A percentile compares a stretch with the other conserved stretches of the same genome.
Evolutionary conservation across 2,329 filamentous ascomycete genomes (phyloP).

Genomic region (Pseudopyrenochaeta lycopersici): DNA sequence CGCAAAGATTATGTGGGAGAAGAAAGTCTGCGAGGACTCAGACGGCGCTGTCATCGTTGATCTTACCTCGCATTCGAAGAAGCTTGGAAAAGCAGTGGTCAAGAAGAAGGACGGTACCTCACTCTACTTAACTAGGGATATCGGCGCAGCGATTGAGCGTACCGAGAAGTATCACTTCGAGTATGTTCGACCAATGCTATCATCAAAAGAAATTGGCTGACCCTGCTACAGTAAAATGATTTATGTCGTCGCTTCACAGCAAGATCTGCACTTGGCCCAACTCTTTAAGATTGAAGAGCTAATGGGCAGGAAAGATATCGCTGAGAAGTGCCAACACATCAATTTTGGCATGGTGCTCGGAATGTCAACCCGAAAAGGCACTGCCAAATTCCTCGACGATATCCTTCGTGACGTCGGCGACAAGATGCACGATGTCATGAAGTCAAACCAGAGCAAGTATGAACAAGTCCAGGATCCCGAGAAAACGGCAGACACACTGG

Average conservation of each 20-base stretch:
- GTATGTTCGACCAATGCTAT: conserved; percentile 14
- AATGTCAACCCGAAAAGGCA: conserved; percentile 71
- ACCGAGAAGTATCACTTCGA: conserved; percentile 69
- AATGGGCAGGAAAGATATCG: conserved; percentile 68
- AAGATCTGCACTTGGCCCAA: conserved; percentile 71
- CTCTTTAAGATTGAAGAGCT: conserved; percentile 71
- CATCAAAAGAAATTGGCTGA: not conserved
- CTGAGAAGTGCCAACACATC: conserved; percentile 68
- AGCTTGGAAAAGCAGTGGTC: conserved; percentile 72
- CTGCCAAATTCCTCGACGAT: conserved; percentile 63
- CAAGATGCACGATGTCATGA: conserved; percentile 98
- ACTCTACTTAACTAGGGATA: conserved; percentile 74
- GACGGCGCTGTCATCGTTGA: conserved; percentile 75
- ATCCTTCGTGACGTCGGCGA: conserved; percentile 73
- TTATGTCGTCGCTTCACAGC: conserved; percentile 71
- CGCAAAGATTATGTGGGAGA: conserved; percentile 66
- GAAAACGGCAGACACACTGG: conserved; percentile 83
- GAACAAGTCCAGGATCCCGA: conserved; percentile 85
- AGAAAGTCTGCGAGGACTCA: conserved; percentile 69
- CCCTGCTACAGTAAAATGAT: conserved; percentile 63
- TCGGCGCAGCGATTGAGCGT: conserved; percentile 72
- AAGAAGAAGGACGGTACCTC: conserved; percentile 73
- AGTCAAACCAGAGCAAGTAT: conserved; percentile 89
- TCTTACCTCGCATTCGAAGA: conserved; percentile 74
- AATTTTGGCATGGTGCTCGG: conserved; percentile 73